phyloP scores from a whole-genome alignment of 768 basidiomycete species.

The Suillus fuscotomentosus region DNA sequence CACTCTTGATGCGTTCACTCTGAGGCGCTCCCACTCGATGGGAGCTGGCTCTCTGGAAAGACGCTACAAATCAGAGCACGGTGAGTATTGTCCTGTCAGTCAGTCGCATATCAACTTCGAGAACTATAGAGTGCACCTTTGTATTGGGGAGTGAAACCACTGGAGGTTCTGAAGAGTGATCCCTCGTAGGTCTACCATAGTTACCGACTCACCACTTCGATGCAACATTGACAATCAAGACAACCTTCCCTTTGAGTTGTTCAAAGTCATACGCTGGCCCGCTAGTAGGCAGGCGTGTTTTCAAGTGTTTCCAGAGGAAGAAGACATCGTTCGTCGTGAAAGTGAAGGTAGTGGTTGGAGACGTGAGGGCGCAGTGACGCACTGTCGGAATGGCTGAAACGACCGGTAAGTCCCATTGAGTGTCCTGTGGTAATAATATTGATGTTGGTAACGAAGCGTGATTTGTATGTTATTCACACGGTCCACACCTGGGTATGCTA shows the following conservation, averaged over 20 bases:
- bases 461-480: no score
- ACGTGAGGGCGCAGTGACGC: neutral
- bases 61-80: no score
- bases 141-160: slow-evolving; percentile 83
- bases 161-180: slow-evolving; percentile 23
- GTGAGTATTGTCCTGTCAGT: no score
- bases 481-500: no score
- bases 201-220: slow-evolving; percentile 52
- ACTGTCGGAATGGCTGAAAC: neutral
- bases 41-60: no score
- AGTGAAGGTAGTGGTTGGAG: neutral
- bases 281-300: slow-evolving; percentile 59
- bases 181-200: neutral
- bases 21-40: no score
- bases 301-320: slow-evolving; percentile 37
- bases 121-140: slow-evolving; percentile 40
- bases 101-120: neutral
- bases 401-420: neutral
- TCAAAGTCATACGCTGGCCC: slow-evolving; percentile 59
- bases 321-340: slow-evolving; percentile 21
- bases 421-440: neutral
- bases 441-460: neutral
- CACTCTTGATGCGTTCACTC: no score
- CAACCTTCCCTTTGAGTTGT: slow-evolving; percentile 72
- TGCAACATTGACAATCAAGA: slow-evolving; percentile 77